These are phyloP conservation scores for Brassica napus DNA, from an alignment of 345 rosid genomes.

Conservation along the genomic window Da-Ae NC_063439.1:23968501-23969000, in stretches of 20 bases:
- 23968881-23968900: neutral
- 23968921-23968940: constrained; percentile 41
- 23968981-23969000: constrained; percentile 51
- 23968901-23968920: neutral
- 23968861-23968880: neutral
- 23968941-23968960: constrained; percentile 45
- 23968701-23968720: constrained; percentile 83
- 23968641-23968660: constrained; percentile 50
- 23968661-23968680: constrained; percentile 56
- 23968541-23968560: constrained; percentile 12
- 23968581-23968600: constrained; percentile 21
- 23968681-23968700: constrained; percentile 72
- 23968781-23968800: constrained; percentile 55
- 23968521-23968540: constrained; percentile 50
- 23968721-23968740: constrained; percentile 57
- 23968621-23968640: constrained; percentile 58
- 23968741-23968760: constrained; percentile 68
- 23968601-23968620: constrained; percentile 44
- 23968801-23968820: constrained; percentile 49
- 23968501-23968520: constrained; percentile 58
- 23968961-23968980: constrained; percentile 48
- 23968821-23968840: constrained; percentile 64
- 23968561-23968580: constrained; percentile 25
- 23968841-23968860: constrained; percentile 49
- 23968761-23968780: constrained; percentile 59